phyloP scores from a whole-genome alignment of 345 rosid species.

The Melaleuca quinquenervia region DNA sequence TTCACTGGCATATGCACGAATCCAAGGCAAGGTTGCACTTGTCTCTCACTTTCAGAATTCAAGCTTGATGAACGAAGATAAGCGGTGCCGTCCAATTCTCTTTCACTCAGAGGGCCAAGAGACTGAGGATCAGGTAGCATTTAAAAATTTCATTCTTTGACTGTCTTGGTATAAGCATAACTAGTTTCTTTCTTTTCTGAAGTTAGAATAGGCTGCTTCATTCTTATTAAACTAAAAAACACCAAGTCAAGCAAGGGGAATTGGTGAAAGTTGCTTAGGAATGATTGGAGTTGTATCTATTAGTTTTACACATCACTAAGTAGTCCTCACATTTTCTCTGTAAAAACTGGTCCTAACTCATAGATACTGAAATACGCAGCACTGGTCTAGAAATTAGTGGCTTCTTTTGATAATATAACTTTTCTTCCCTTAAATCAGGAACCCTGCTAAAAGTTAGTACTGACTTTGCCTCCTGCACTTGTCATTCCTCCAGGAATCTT shows the following conservation, averaged over 20 bases:
- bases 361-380: neutral
- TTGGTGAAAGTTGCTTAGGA: neutral
- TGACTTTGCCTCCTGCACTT: neutral
- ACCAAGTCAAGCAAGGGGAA: neutral
- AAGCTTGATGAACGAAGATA: constrained; percentile 77
- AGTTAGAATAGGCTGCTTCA: neutral
- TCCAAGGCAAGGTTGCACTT: constrained; percentile 91
- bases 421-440: neutral
- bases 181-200: neutral
- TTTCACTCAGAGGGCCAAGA: constrained; percentile 60
- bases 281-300: neutral
- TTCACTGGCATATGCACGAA: constrained; percentile 79
- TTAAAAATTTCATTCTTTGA: neutral
- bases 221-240: neutral
- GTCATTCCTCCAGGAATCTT: constrained; percentile 41
- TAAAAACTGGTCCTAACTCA: neutral
- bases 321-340: neutral
- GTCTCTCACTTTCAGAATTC: constrained; percentile 85
- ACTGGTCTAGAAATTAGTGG: neutral
- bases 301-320: neutral
- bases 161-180: neutral
- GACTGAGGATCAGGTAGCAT: constrained; percentile 46
- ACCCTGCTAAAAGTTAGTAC: neutral
- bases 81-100: constrained; percentile 66
- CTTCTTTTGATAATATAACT: neutral